Percentiles rank a stretch among this genome's conserved stretches.
phyloP scores from a whole-genome alignment of 345 rosid genomes.

The Rhodomyrtus tomentosa region DNA sequence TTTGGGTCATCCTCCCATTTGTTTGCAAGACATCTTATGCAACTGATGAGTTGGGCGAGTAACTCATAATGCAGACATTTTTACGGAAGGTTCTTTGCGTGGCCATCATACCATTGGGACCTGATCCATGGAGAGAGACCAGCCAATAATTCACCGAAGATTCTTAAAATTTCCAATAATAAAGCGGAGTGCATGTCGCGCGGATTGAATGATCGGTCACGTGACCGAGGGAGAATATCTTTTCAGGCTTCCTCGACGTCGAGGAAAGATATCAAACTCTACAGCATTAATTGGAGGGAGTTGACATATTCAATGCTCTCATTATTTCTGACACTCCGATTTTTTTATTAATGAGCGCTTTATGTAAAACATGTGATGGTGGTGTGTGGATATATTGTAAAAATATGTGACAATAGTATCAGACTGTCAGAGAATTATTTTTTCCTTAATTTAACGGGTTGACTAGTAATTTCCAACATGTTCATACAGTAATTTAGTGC shows the following conservation, averaged over 20 bases:
- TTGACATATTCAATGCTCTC: too few species aligned
- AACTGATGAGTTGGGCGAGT: background rate
- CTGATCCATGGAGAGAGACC: background rate
- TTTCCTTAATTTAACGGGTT: too few species aligned
- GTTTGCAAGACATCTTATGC: background rate
- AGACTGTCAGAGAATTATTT: too few species aligned
- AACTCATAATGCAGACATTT: background rate
- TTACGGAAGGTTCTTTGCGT: background rate
- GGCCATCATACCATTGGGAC: background rate
- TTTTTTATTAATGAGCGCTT: too few species aligned
- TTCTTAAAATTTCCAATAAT: background rate
- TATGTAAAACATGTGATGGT: too few species aligned
- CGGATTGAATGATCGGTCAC: background rate
- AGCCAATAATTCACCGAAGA: background rate
- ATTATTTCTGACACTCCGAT: too few species aligned
- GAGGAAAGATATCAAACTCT: background rate
- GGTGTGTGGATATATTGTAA: too few species aligned
- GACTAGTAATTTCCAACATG: too few species aligned
- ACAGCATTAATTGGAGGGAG: too few species aligned
- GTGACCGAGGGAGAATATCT: background rate
- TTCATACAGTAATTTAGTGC: background rate
- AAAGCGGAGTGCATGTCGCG: background rate
- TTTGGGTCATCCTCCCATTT: background rate
- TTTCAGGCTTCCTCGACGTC: background rate
- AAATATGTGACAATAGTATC: too few species aligned